Evolutionary conservation across 257 asterid genomes (phyloP).

Genomic region (Scutellaria galericulata): DNA sequence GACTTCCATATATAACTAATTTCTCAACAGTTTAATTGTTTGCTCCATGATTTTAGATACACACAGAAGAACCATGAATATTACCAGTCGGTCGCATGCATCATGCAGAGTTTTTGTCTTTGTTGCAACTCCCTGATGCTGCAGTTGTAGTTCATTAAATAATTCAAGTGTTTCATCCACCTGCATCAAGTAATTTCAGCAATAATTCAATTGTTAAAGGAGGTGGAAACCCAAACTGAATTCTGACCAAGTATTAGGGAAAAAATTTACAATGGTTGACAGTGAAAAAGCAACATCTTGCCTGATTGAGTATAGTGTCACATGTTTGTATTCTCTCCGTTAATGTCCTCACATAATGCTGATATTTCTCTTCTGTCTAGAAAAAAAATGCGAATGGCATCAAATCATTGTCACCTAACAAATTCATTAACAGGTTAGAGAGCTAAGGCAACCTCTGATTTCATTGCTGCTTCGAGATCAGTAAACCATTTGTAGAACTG

Average conservation of each 20-base stretch:
- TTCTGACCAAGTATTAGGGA: constrained; percentile 17
- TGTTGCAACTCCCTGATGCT: constrained; percentile 97
- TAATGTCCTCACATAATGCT: constrained; percentile 90
- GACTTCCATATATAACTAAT: constrained; percentile 28
- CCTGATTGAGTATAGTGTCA: constrained; percentile 92
- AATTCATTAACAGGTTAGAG: constrained; percentile 24
- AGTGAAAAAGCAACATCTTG: constrained; percentile 29
- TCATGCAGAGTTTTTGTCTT: constrained; percentile 98
- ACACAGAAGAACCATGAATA: constrained; percentile 27
- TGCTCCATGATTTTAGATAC: constrained; percentile 19
- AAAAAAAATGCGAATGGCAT: constrained; percentile 22
- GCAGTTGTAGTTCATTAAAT: constrained; percentile 88
- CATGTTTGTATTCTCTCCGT: constrained; percentile 91
- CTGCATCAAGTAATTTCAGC: constrained; percentile 51
- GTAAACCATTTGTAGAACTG: constrained; percentile 99
- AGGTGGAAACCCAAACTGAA: constrained; percentile 21
- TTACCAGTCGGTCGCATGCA: constrained; percentile 97
- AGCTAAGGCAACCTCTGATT: constrained; percentile 80
- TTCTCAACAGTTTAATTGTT: neutral
- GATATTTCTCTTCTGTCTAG: constrained; percentile 98
- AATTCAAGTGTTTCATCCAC: constrained; percentile 97
- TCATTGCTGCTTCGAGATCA: constrained; percentile 98
- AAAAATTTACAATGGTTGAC: constrained; percentile 15
- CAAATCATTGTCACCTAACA: constrained; percentile 8
- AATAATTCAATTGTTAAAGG: constrained; percentile 31